Base-by-base conservation (phyloP, 192 early-diverging fungal species). In the Coemansia nantahalensis region DNA sequence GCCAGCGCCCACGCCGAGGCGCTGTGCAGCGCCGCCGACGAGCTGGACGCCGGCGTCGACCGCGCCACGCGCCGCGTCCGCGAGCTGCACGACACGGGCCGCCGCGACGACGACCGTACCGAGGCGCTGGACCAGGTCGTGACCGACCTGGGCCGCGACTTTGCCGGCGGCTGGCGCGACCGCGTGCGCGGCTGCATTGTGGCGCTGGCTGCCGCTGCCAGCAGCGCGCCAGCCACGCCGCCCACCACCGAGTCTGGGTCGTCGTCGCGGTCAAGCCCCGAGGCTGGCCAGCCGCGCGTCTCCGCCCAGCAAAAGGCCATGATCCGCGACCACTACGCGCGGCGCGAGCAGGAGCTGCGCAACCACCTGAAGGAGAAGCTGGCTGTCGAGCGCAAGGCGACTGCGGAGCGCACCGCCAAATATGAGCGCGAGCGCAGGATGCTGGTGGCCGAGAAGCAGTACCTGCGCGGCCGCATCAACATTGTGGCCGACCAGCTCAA, bases 111-210 rank as follows among this genome's bases (percentile, higher is more conserved):
- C 30, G 42, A 54, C 39, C 32, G 65, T 19, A 48, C 55, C 8
- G 57, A 54, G 12, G 43, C 52, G 33, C 58, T 72, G 14, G 43
- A 45, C 21, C n/a, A 30, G 42, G 44, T 72, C 19, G 16, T 60
- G 5, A 52, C 44, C 8, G 62, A 38, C 10, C 62, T 72, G 19
- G 50, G 42, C 12, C 39, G 43, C 24, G 24, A 44, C 26, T 61
- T 61, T 42, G 30, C 62, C 8, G 28, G 56, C 12, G 2, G 42
- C 17, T 65, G 62, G 62, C 57, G 69, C 48, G 62, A 65, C 28
- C 53, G 35, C n/a, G 49, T 72, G 31, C 48, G 49, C 14, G 17
- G 24, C 32, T 59, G 52, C 53, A 52, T 72, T 9, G 42, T 45
- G 4, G 31, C 48, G 5, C 24, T 71, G 18, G 47, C 43, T 3